Conservation (phyloP, 2,329 filamentous ascomycete species). For the Penicillium rolfsii region DNA sequence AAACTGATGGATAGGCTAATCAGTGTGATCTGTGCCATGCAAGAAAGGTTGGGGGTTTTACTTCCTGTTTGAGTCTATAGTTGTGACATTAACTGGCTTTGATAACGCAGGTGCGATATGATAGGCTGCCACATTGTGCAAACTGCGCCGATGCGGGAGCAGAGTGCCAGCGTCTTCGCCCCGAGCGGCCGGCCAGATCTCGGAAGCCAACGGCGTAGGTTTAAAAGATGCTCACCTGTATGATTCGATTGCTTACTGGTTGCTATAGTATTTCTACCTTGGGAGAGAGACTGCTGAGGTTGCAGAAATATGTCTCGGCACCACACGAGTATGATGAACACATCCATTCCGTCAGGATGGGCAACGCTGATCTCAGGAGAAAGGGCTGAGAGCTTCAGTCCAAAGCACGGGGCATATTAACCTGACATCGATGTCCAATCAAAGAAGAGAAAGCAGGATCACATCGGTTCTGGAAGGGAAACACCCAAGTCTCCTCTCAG, state of each 20-base stretch:
- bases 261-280: constrained; percentile 15
- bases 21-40: constrained; percentile 34
- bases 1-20: not conserved
- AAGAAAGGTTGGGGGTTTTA: constrained; percentile 25
- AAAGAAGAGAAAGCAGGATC: constrained; percentile 17
- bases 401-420: not conserved
- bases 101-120: constrained; percentile 23
- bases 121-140: constrained; percentile 28
- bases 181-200: constrained; percentile 16
- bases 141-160: constrained; percentile 32
- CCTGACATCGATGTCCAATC: not conserved
- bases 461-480: not conserved
- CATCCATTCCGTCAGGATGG: not conserved
- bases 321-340: constrained; percentile 5
- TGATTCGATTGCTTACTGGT: not conserved
- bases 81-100: not conserved
- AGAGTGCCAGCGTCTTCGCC: constrained; percentile 27
- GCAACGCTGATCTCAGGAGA: not conserved
- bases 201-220: constrained; percentile 21
- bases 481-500: constrained; percentile 12
- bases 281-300: constrained; percentile 20
- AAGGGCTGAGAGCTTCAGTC: constrained; percentile 3
- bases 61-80: not conserved
- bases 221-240: not conserved
- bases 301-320: constrained; percentile 19